Evolutionary conservation across 2,329 filamentous ascomycete genomes (phyloP).

Genomic region (Venturiaceae sp.): DNA sequence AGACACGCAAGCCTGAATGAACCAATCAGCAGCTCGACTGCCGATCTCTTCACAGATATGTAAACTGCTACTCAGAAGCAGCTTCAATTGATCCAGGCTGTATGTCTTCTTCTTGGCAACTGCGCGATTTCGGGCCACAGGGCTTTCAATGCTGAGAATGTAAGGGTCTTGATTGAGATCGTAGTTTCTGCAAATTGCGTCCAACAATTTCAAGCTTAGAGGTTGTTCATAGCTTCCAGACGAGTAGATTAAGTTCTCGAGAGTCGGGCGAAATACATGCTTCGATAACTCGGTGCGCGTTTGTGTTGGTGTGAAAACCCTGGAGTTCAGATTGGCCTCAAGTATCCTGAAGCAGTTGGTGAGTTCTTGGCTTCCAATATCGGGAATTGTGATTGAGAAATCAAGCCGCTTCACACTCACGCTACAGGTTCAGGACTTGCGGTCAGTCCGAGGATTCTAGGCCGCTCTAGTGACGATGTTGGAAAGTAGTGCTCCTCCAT

Average conservation of each 20-base stretch:
- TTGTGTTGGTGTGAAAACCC: conserved; percentile 57
- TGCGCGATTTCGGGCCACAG: neutral
- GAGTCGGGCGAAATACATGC: conserved; percentile 55
- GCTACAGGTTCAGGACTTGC: conserved; percentile 66
- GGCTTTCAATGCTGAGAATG: conserved; percentile 12
- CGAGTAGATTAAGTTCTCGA: conserved; percentile 31
- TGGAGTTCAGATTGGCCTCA: conserved; percentile 60
- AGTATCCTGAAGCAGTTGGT: conserved; percentile 35
- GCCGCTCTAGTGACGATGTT: conserved; percentile 31
- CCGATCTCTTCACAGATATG: conserved; percentile 29
- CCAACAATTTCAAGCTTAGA: neutral
- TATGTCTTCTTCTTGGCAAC: conserved; percentile 25
- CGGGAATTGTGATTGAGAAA: conserved; percentile 11
- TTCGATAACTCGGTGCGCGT: conserved; percentile 61
- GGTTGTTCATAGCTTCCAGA: neutral
- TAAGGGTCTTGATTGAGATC: conserved; percentile 31
- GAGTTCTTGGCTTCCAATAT: no score
- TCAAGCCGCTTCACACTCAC: conserved; percentile 40
- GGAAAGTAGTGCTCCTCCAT: conserved; percentile 62
- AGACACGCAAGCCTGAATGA: conserved; percentile 17
- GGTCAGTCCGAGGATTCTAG: conserved; percentile 67
- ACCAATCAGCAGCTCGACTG: conserved; percentile 25
- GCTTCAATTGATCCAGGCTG: conserved; percentile 27
- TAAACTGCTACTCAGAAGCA: conserved; percentile 21
- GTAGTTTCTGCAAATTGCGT: conserved; percentile 13